Evolutionary conservation across 148 eudicot species (phyloP), one percentile per base, ranked within the genome.

Genomic region (Talinum fruticosum): DNA sequence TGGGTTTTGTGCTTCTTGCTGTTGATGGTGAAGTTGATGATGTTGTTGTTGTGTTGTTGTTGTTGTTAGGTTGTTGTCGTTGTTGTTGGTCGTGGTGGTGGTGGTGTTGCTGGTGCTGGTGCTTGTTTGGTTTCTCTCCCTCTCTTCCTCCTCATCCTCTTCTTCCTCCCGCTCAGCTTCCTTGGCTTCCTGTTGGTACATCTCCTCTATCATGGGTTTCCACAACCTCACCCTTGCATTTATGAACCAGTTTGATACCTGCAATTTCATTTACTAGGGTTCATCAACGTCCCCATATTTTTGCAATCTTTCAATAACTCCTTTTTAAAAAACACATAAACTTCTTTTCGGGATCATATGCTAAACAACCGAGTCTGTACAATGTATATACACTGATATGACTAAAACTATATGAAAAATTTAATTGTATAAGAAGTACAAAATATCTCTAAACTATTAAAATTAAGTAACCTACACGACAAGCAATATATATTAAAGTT

Each of bases 141-240:
- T 2, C 23, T 74, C 66, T 49, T 68, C 77, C 2, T 65, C 64
- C 15, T 36, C n/a, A 15, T 68, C 47, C 0, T 61, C n/a, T 23
- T 75, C 29, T 19, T 59, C 14, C 10, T 75, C 47, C 2, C 29
- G 5, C 2, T 35, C 73, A 12, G 54, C 62, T 14, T 73, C 88
- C 61, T 74, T 83, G 67, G 85, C 41, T 41, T 90, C 93, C 51
- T 86, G 84, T 78, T 87, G 88, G 80, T 90, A 90, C 87, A 90
- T 90, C 65, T 90, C 90, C 74, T 90, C 93, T 18, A 90, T 87
- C 93, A 90, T 90, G 72, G 93, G 93, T 73, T 90, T 90, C 93
- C 93, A 90, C 44, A 90, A 78, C 15, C 93, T 47, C 21, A 90
- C 93, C 86, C 93, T 84, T 41, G 93, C 93, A 83, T 90, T 90